Conservation (phyloP, 2,329 filamentous ascomycete genomes). For the Colletotrichum coccodes region DNA sequence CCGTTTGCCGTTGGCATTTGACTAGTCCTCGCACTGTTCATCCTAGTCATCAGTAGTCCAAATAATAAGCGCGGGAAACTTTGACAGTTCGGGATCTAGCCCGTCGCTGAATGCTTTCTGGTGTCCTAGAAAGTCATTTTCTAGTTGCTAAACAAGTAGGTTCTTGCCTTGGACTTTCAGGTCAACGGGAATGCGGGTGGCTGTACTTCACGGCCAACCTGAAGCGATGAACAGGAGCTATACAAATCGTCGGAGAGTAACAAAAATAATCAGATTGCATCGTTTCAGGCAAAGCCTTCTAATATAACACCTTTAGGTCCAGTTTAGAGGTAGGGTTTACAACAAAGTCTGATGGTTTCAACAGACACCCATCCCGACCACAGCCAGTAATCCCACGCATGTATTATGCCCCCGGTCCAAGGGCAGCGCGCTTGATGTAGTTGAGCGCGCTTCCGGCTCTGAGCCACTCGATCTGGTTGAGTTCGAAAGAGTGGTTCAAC, state of each 20-base stretch:
- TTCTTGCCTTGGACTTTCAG: too few species aligned
- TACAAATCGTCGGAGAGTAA: too few species aligned
- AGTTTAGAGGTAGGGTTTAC: background rate
- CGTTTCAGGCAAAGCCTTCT: background rate
- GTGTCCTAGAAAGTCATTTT: too few species aligned
- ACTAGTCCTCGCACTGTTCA: too few species aligned
- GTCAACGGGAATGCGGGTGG: too few species aligned
- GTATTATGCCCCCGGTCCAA: background rate
- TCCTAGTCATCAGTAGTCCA: too few species aligned
- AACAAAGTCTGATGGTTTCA: background rate
- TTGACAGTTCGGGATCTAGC: too few species aligned
- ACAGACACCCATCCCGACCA: background rate
- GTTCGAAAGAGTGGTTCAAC: constrained; percentile 45
- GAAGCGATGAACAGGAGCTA: too few species aligned
- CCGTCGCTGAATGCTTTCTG: too few species aligned
- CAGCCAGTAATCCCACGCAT: background rate
- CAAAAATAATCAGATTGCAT: background rate
- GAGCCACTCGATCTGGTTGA: constrained; percentile 44
- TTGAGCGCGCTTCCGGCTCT: constrained; percentile 48
- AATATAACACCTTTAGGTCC: background rate
- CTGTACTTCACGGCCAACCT: too few species aligned
- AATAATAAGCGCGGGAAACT: background rate
- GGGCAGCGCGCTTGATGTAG: constrained; percentile 37
- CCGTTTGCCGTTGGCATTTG: too few species aligned
- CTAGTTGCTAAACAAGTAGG: too few species aligned